Percentiles rank a stretch among this genome's conserved stretches.
These are phyloP conservation scores for Sporisorium scitamineum DNA, from an alignment of 1,284 basidiomycete genomes.

Conservation along the genomic window DNA sequence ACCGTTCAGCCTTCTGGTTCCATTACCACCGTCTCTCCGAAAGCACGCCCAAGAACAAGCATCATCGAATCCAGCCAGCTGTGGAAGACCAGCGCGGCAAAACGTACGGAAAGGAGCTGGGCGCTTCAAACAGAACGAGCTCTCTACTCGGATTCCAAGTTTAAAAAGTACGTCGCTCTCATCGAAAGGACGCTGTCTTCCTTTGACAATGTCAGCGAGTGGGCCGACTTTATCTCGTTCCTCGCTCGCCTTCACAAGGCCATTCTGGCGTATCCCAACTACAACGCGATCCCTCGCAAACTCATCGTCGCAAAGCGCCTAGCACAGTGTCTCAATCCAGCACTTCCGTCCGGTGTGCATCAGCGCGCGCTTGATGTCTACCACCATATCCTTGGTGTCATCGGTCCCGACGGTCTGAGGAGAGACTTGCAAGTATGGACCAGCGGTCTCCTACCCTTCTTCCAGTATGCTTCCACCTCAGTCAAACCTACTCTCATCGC, in stretches of 20 bases:
- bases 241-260: constrained; percentile 94
- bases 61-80: constrained; percentile 47
- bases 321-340: constrained; percentile 96
- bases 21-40: constrained; percentile 19
- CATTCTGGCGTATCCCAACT: constrained; percentile 88
- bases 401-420: constrained; percentile 87
- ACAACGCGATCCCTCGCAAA: constrained; percentile 95
- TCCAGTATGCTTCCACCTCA: constrained; percentile 95
- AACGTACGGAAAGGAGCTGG: constrained; percentile 64
- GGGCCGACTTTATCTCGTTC: constrained; percentile 99
- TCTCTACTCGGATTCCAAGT: constrained; percentile 81
- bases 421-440: constrained; percentile 94
- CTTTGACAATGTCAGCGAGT: constrained; percentile 97
- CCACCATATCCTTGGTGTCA: constrained; percentile 85
- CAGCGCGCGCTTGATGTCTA: constrained; percentile 96
- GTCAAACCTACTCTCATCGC: constrained; percentile 59
- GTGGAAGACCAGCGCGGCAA: constrained; percentile 65
- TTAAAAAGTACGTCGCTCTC: constrained; percentile 90
- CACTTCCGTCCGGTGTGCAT: constrained; percentile 94
- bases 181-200: constrained; percentile 92
- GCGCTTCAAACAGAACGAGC: constrained; percentile 64
- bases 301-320: constrained; percentile 93
- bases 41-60: constrained; percentile 41
- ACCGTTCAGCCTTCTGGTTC: constrained; percentile 15
- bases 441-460: constrained; percentile 96